Evolutionary conservation across 2,329 filamentous ascomycete species (phyloP).

Genomic region (Colletotrichum chlorophyti): DNA sequence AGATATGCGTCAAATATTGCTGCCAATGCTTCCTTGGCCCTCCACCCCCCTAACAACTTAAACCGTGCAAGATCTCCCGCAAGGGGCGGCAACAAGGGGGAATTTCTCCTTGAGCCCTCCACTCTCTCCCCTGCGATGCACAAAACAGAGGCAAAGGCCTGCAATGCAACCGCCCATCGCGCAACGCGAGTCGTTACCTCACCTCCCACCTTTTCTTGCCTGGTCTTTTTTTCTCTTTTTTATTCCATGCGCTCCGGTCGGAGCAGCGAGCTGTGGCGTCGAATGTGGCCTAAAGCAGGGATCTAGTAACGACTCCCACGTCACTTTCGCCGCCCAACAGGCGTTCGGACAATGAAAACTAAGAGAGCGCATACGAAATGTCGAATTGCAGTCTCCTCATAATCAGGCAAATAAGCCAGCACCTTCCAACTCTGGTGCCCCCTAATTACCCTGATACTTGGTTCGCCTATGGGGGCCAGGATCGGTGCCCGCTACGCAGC

Average conservation of each 20-base stretch:
- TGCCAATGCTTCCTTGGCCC: conserved; percentile 1
- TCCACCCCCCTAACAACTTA: neutral
- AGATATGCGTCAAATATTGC: conserved; percentile 1
- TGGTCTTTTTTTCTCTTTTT: neutral
- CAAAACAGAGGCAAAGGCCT: conserved; percentile 5
- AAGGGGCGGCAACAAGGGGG: conserved; percentile 13
- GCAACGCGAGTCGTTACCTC: conserved; percentile 2
- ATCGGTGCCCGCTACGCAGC: neutral
- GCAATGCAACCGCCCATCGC: conserved; percentile 19
- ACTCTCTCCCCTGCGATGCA: conserved; percentile 7
- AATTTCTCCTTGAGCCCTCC: neutral
- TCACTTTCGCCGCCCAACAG: conserved; percentile 2
- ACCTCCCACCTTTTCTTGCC: neutral
- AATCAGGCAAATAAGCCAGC: conserved; percentile 2
- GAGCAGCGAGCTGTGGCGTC: conserved; percentile 4
- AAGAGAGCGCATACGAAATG: too few relatives aligned
- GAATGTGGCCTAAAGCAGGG: neutral
- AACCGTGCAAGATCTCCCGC: conserved; percentile 15
- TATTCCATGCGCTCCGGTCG: neutral
- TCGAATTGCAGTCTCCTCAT: too few relatives aligned
- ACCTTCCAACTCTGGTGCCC: conserved; percentile 2
- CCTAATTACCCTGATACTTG: conserved; percentile 1
- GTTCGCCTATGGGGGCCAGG: neutral
- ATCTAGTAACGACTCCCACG: conserved; percentile 17
- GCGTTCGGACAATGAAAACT: neutral